Conservation (phyloP, 2,329 filamentous ascomycete species). For the Pseudogymnoascus sp. region DNA sequence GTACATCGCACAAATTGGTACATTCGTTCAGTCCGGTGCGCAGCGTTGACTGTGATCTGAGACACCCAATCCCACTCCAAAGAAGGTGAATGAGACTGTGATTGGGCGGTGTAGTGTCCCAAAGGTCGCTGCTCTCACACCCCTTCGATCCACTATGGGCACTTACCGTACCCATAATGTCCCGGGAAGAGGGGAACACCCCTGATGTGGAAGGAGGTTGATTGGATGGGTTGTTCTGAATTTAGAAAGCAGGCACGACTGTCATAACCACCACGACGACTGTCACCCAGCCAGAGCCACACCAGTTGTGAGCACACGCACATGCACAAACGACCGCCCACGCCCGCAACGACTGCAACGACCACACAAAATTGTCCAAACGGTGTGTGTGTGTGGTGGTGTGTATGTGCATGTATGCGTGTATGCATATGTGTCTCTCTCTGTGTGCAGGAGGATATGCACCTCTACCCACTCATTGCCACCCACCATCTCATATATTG, state of each 20-base stretch:
- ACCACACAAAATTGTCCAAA: neutral
- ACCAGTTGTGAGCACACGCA: neutral
- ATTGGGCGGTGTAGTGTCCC: neutral
- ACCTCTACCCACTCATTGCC: neutral
- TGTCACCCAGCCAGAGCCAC: neutral
- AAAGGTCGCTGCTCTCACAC: neutral
- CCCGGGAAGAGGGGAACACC: slow-evolving; percentile 7
- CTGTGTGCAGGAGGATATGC: neutral
- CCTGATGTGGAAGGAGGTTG: neutral
- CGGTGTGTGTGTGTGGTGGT: neutral
- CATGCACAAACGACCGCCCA: neutral
- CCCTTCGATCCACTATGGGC: slow-evolving; percentile 4
- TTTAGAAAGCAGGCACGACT: slow-evolving; percentile 7
- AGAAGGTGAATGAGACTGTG: neutral
- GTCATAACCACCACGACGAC: neutral
- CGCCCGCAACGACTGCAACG: neutral
- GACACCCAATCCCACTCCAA: neutral
- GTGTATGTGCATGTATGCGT: neutral
- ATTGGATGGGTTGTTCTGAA: slow-evolving; percentile 5
- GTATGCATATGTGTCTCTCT: neutral
- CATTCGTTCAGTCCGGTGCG: neutral
- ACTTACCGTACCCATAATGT: slow-evolving; percentile 6
- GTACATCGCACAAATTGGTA: neutral
- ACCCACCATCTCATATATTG: neutral
- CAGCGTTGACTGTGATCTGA: neutral